These are phyloP conservation scores for Bonia amplexicaulis DNA, from an alignment of 176 grass and related monocot species.

Conservation along the genomic window DNA sequence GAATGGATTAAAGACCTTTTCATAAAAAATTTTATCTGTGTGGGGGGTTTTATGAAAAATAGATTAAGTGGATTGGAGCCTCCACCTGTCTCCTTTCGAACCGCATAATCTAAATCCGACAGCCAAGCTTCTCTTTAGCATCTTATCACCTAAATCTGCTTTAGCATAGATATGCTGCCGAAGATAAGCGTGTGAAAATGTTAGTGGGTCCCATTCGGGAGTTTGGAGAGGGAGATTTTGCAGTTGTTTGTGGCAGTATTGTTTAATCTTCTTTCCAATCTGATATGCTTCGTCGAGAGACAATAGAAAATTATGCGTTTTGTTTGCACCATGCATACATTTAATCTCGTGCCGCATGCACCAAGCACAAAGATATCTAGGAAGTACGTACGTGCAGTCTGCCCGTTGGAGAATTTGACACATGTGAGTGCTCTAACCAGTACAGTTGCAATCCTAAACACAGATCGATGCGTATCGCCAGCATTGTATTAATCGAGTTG, in stretches of 20 bases:
- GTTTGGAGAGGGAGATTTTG: background rate
- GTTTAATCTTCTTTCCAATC: background rate
- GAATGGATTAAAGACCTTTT: no score
- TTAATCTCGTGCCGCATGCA: background rate
- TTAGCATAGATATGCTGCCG: no score
- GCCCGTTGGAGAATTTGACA: background rate
- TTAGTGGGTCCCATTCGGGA: background rate
- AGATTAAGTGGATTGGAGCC: no score
- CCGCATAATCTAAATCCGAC: no score
- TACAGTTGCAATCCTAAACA: background rate
- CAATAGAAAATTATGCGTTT: background rate
- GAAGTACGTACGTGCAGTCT: background rate
- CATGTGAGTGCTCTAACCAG: background rate
- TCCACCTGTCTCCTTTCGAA: no score
- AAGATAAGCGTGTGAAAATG: slow-evolving; percentile 8
- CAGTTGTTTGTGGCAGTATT: background rate
- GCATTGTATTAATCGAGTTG: background rate
- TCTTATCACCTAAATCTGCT: no score
- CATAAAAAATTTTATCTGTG: no score
- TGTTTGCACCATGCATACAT: background rate
- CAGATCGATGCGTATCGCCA: background rate
- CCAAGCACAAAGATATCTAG: background rate
- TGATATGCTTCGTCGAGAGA: background rate
- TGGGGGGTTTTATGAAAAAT: no score
- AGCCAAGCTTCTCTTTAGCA: no score